Percentiles rank a stretch among this genome's conserved stretches.
Evolutionary conservation across 1,284 basidiomycete species (phyloP).

Genomic region (Cerioporus squamosus): DNA sequence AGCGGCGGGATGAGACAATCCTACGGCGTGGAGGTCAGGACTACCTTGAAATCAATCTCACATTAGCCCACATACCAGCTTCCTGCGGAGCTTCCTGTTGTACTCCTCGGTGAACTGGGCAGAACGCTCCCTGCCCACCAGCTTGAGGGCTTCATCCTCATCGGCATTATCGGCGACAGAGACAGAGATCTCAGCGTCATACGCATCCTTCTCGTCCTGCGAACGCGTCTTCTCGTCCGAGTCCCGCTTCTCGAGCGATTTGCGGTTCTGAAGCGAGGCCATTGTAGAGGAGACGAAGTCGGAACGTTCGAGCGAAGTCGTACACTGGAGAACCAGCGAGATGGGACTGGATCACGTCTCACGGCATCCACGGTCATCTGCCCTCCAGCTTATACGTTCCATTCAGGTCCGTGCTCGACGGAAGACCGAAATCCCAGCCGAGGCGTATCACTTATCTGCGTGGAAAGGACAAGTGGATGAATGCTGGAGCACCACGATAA

Average conservation of each 20-base stretch:
- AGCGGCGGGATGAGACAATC: conserved; percentile 63
- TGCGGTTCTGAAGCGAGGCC: conserved; percentile 13
- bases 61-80: conserved; percentile 48
- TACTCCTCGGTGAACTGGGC: conserved; percentile 64
- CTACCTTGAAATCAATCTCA: not conserved
- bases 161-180: conserved; percentile 40
- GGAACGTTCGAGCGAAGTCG: not conserved
- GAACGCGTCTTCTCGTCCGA: conserved; percentile 17
- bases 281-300: conserved; percentile 1
- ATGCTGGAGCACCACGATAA: conserved; percentile 13
- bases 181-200: conserved; percentile 15
- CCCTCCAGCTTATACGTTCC: conserved; percentile 6
- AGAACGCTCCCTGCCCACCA: conserved; percentile 57
- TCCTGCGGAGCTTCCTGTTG: conserved; percentile 56
- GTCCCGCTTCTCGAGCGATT: conserved; percentile 11
- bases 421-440: not conserved
- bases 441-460: conserved; percentile 8
- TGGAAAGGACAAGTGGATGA: conserved; percentile 1
- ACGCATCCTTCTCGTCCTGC: conserved; percentile 27
- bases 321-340: conserved; percentile 1
- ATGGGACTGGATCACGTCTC: conserved; percentile 7
- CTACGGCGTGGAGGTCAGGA: conserved; percentile 31
- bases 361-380: conserved; percentile 5
- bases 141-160: conserved; percentile 62
- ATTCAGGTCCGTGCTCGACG: not conserved